Conservation (phyloP, 2,329 filamentous ascomycete genomes). For the Bipolaris oryzae region DNA sequence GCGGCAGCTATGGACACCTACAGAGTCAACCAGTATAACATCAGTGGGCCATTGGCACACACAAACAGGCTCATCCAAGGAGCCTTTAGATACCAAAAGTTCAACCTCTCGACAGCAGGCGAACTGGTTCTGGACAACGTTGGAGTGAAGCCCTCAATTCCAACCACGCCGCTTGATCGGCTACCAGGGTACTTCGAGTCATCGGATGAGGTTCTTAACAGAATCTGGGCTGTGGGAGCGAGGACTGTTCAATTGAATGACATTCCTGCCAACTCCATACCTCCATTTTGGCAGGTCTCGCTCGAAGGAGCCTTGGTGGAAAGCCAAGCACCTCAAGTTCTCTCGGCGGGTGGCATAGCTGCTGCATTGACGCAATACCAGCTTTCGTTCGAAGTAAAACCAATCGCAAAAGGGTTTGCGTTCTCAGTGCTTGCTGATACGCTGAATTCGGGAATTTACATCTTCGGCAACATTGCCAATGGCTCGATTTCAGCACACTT, state of each 20-base stretch:
- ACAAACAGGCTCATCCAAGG: slow-evolving; percentile 49
- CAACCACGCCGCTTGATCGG: neutral
- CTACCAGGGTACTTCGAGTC: neutral
- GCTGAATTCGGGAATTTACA: neutral
- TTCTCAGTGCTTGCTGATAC: slow-evolving; percentile 18
- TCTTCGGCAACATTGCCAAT: neutral
- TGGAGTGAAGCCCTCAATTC: neutral
- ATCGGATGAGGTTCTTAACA: neutral
- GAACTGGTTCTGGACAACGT: slow-evolving; percentile 17
- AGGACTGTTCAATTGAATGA: slow-evolving; percentile 43
- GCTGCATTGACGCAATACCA: neutral
- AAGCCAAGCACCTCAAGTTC: neutral
- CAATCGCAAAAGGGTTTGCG: slow-evolving; percentile 17
- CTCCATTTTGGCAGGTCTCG: slow-evolving; percentile 36
- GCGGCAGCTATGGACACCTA: slow-evolving; percentile 50
- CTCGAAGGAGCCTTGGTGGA: slow-evolving; percentile 30
- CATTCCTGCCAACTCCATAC: slow-evolving; percentile 33
- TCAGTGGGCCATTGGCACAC: slow-evolving; percentile 28
- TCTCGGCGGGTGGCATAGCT: neutral
- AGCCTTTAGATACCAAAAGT: slow-evolving; percentile 47
- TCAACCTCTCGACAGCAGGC: slow-evolving; percentile 39
- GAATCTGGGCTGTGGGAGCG: slow-evolving; percentile 3
- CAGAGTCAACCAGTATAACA: slow-evolving; percentile 45
- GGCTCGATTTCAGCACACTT: neutral
- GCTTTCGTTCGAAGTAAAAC: neutral